phyloP scores from a whole-genome alignment of 352 stramenopile genomes.

The Aphanomyces stellatus region DNA sequence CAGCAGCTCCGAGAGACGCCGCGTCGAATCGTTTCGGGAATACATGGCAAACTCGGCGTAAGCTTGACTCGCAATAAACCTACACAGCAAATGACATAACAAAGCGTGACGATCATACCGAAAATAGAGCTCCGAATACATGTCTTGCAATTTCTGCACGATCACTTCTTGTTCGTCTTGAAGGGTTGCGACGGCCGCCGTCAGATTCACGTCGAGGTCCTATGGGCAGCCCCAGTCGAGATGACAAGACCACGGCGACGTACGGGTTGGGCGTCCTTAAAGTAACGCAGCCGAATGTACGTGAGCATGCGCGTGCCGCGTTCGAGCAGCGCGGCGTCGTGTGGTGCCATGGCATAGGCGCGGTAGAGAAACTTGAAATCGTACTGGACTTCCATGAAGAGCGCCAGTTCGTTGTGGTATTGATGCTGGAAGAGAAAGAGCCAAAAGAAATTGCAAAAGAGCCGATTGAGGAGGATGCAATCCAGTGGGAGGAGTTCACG shows the following conservation, averaged over 20 bases:
- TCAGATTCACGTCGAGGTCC: constrained; percentile 54
- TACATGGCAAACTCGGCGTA: constrained; percentile 83
- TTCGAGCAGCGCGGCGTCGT: constrained; percentile 48
- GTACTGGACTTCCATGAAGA: constrained; percentile 83
- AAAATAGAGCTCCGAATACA: constrained; percentile 78
- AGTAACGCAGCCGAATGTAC: constrained; percentile 83
- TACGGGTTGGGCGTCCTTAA: constrained; percentile 28
- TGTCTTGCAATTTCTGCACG: constrained; percentile 76
- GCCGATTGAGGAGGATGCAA: constrained; percentile 82
- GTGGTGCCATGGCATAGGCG: constrained; percentile 36
- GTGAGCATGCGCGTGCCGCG: constrained; percentile 55
- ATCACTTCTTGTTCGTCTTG: constrained; percentile 78
- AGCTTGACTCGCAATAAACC: constrained; percentile 68
- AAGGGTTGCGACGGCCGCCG: constrained; percentile 48
- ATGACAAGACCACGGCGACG: neutral
- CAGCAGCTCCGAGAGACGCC: constrained; percentile 55
- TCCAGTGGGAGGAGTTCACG: constrained; percentile 75
- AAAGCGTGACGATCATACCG: constrained; percentile 20
- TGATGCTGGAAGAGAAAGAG: constrained; percentile 85
- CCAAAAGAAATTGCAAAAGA: constrained; percentile 83
- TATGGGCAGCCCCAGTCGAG: constrained; percentile 18
- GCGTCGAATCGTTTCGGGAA: constrained; percentile 53
- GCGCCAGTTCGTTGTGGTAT: constrained; percentile 75
- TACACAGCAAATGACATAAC: neutral
- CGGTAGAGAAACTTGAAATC: constrained; percentile 80